Evolutionary conservation across 2,329 filamentous ascomycete genomes (phyloP), one percentile per base, ranked within the genome.

Genomic region (Dissoconium aciculare): DNA sequence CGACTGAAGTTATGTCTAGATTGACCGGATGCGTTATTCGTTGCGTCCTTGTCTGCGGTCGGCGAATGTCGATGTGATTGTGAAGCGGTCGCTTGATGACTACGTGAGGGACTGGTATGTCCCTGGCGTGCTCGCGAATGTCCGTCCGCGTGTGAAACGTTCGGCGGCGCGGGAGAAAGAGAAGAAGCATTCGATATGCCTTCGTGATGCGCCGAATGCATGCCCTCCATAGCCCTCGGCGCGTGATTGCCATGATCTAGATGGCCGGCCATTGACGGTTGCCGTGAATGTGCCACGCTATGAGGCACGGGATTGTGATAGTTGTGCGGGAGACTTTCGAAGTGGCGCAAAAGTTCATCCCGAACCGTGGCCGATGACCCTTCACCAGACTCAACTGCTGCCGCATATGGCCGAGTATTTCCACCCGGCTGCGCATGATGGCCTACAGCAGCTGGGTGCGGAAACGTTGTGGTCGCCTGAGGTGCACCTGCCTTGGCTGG

Each of bases 301-400:
- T n/a, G n/a, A n/a, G n/a, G n/a, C n/a, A n/a, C n/a, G n/a, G n/a
- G n/a, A n/a, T n/a, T 8, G 19, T 23, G 19, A 34, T 57, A 54
- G 15, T 62, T 65, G 32, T 74, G 69, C 29, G 62, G 66, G 6
- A 69, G 59, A 1, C 69, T 71, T 41, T 71, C 67, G 40, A 76
- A 75, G 40, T 73, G 73, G 42, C 66, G 67, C 49, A 75, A 60
- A 30, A 75, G 52, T 33, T 75, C 71, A n/a, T 63, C 60, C 13
- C 68, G 63, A 3, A 69, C 69, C 4, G 62, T 61, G 0, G 66
- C 62, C 3, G 68, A 71, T 9, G 67, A 63, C 27, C 36, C 41
- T 9, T 42, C 26, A 15, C 14, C 36, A 4, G 40, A 35, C 23
- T 50, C 46, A 4, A 30, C 28, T 5, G 64, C 66, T 15, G 41